phyloP scores from a whole-genome alignment of 306 rosid species.

The Trifolium pratense region DNA sequence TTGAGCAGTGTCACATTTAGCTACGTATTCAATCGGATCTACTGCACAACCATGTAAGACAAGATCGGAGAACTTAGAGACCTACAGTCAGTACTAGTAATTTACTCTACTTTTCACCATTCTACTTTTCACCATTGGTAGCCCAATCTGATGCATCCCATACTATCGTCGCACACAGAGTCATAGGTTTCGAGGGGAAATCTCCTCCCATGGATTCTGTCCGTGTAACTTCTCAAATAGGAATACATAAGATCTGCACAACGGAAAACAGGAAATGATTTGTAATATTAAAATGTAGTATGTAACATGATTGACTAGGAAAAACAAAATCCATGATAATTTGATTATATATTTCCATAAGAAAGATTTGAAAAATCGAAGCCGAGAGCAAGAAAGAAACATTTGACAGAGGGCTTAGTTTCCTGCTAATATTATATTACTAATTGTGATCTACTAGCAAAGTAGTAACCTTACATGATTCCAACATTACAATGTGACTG shows the following conservation, averaged over 20 bases:
- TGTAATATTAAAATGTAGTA: no score
- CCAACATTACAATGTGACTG: neutral
- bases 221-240: constrained; percentile 71
- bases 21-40: constrained; percentile 62
- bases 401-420: no score
- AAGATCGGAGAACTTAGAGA: constrained; percentile 67
- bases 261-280: no score
- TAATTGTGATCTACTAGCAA: neutral
- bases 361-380: no score
- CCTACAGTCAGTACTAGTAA: constrained; percentile 84
- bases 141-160: constrained; percentile 81
- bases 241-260: constrained; percentile 76
- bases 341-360: no score
- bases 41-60: constrained; percentile 59
- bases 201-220: constrained; percentile 78
- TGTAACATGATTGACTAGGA: no score
- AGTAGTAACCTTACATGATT: no score
- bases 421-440: no score
- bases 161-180: constrained; percentile 75
- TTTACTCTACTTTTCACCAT: constrained; percentile 89
- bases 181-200: constrained; percentile 91
- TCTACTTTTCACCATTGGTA: constrained; percentile 66
- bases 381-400: no score
- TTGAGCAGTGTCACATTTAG: constrained; percentile 3
- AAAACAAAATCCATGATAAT: no score